These are phyloP conservation scores for Pleomassaria siparia DNA, from an alignment of 2,329 filamentous ascomycete genomes.

Conservation along the genomic window DNA sequence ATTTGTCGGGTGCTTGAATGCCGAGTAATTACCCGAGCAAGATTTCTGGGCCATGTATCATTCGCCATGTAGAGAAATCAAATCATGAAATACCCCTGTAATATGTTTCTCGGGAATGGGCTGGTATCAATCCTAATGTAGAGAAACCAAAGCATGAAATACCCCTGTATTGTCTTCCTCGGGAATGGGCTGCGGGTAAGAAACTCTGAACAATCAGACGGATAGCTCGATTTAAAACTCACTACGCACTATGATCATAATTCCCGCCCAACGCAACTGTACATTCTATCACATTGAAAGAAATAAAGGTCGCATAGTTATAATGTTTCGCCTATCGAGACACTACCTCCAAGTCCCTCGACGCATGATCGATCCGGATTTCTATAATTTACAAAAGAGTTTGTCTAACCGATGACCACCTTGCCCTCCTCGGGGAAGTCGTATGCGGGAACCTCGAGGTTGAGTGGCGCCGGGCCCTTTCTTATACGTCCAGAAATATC, in stretches of 20 bases:
- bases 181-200: background rate
- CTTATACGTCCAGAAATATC: constrained; percentile 98
- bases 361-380: background rate
- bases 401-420: constrained; percentile 83
- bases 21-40: background rate
- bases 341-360: constrained; percentile 10
- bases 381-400: constrained; percentile 24
- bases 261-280: constrained; percentile 40
- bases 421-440: constrained; percentile 88
- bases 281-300: constrained; percentile 29
- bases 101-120: too few species aligned
- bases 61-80: too few species aligned
- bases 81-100: too few species aligned
- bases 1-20: constrained; percentile 53
- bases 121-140: too few species aligned
- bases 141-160: too few species aligned
- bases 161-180: too few species aligned
- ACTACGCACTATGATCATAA: background rate
- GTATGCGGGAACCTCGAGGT: constrained; percentile 92
- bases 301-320: constrained; percentile 28
- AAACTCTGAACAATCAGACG: too few species aligned
- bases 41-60: too few species aligned
- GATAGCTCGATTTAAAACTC: too few species aligned
- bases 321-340: constrained; percentile 36
- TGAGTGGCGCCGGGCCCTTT: constrained; percentile 95